Evolutionary conservation across 345 rosid genomes (phyloP).

Genomic region (Geranium rotundifolium): DNA sequence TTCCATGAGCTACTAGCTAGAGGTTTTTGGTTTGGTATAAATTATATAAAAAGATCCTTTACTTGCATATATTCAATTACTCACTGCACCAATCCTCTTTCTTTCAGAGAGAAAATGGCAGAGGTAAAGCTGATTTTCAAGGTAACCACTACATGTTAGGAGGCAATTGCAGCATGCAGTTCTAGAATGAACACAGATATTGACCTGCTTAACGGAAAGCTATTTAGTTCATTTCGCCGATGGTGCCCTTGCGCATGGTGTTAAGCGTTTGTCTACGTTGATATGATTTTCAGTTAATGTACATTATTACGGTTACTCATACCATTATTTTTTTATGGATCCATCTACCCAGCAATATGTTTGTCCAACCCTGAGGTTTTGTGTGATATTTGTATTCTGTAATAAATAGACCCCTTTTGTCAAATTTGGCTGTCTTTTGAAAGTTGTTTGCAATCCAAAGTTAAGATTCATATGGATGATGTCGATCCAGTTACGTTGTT

Average conservation of each 20-base stretch:
- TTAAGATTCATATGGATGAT: too few relatives aligned
- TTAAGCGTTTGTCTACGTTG: not conserved
- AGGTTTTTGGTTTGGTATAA: too few relatives aligned
- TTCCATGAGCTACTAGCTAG: too few relatives aligned
- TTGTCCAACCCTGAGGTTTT: too few relatives aligned
- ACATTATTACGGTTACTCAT: conserved; percentile 7
- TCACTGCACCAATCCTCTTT: conserved; percentile 2
- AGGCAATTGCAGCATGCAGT: not conserved
- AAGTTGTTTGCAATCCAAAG: too few relatives aligned
- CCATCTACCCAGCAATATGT: not conserved
- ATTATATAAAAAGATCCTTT: too few relatives aligned
- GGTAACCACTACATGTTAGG: not conserved
- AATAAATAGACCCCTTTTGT: too few relatives aligned
- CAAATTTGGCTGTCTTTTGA: too few relatives aligned
- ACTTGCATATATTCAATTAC: not conserved
- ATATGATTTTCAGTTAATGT: conserved; percentile 14
- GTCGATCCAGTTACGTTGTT: too few relatives aligned
- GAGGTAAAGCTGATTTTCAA: conserved; percentile 31
- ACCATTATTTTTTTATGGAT: not conserved
- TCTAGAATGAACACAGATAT: conserved; percentile 1
- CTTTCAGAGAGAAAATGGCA: conserved; percentile 85
- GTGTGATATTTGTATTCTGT: not conserved
- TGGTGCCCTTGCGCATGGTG: conserved; percentile 3
- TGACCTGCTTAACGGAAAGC: conserved; percentile 3
- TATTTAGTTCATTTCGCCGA: conserved; percentile 6